These are phyloP conservation scores for Arachis stenosperma DNA, from an alignment of 306 rosid species.

Conservation along the genomic window DNA sequence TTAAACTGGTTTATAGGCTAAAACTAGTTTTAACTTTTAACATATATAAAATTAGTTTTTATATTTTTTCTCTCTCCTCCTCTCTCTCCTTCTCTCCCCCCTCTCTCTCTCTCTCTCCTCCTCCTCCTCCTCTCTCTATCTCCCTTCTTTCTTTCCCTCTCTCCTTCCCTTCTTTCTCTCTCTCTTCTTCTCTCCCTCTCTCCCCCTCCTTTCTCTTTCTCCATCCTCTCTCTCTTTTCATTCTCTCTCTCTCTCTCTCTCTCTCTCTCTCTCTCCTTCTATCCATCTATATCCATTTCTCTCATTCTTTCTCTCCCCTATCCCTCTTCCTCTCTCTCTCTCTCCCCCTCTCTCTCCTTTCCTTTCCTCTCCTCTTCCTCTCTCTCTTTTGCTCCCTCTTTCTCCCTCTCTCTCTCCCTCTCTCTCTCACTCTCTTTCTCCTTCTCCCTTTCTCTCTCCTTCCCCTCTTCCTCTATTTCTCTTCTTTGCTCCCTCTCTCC, in stretches of 20 bases:
- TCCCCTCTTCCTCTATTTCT: rapidly evolving
- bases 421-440: rapidly evolving
- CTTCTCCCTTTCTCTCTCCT: rapidly evolving
- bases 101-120: rapidly evolving
- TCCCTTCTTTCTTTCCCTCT: rapidly evolving
- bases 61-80: too few relatives aligned
- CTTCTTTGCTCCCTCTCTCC: too few relatives aligned
- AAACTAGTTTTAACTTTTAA: too few relatives aligned
- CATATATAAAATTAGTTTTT: too few relatives aligned
- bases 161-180: rapidly evolving
- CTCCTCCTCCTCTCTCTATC: rapidly evolving
- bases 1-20: too few relatives aligned
- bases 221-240: rapidly evolving
- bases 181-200: too few relatives aligned
- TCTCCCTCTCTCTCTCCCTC: too few relatives aligned
- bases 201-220: rapidly evolving
- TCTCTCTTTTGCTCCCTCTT: rapidly evolving
- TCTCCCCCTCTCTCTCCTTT: rapidly evolving
- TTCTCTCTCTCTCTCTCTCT: rapidly evolving
- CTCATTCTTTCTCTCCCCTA: rapidly evolving
- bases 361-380: rapidly evolving
- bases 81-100: rapidly evolving
- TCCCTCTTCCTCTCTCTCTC: too few relatives aligned
- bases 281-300: rapidly evolving
- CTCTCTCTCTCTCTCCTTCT: rapidly evolving